phyloP scores from a whole-genome alignment of 129 eudicot species.

The Pseudognaphalium luteoalbum region DNA sequence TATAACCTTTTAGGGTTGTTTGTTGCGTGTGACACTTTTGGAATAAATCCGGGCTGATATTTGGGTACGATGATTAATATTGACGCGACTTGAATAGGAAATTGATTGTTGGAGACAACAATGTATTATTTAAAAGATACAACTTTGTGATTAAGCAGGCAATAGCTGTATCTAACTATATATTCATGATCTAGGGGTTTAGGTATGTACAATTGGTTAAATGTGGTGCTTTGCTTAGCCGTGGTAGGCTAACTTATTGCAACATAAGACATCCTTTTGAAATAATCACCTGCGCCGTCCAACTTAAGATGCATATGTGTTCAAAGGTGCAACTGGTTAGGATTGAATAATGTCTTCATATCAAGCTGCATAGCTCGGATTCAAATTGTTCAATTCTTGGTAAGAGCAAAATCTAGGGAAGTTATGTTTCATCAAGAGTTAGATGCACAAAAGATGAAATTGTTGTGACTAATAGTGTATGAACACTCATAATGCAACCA shows the following conservation, averaged over 20 bases:
- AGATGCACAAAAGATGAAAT: background rate
- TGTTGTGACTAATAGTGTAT: background rate
- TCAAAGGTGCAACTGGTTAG: background rate
- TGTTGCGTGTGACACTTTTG: background rate
- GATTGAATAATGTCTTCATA: background rate
- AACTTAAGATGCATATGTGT: background rate
- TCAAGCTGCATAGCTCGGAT: background rate
- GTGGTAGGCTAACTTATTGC: background rate
- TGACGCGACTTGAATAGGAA: background rate
- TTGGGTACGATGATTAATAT: background rate
- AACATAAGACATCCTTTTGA: background rate
- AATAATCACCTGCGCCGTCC: background rate
- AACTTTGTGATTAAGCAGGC: constrained; percentile 14
- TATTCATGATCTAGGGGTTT: background rate
- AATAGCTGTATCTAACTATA: background rate
- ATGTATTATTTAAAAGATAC: background rate
- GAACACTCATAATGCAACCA: background rate
- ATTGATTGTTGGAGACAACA: background rate
- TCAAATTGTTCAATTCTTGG: background rate
- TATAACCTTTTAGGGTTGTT: background rate
- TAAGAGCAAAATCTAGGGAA: background rate
- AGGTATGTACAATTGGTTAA: constrained; percentile 1
- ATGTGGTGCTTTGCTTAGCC: background rate
- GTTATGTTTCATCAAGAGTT: background rate
- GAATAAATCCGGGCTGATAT: background rate